phyloP scores from a whole-genome alignment of 2,329 filamentous ascomycete species.

The Aspergillus novoparasiticus region DNA sequence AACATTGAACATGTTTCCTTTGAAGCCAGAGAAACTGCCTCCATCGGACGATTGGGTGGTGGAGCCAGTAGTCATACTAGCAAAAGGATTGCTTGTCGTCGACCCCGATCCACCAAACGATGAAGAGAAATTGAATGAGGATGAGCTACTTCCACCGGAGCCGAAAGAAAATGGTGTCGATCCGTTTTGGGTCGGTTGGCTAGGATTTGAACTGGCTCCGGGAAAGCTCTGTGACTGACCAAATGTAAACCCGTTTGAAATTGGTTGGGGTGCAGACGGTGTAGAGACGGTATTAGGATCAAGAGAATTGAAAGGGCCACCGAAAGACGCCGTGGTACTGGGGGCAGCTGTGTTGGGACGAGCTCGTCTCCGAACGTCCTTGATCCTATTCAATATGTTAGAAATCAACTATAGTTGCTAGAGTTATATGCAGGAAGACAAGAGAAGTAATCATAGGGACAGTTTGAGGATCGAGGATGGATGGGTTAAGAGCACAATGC shows the following conservation, averaged over 20 bases:
- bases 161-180: conserved; percentile 35
- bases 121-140: conserved; percentile 37
- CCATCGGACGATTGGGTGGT: conserved; percentile 23
- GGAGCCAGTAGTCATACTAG: conserved; percentile 27
- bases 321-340: conserved; percentile 22
- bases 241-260: conserved; percentile 37
- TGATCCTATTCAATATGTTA: conserved; percentile 23
- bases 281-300: conserved; percentile 32
- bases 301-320: conserved; percentile 32
- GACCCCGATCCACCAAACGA: conserved; percentile 24
- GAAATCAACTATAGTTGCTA: not conserved
- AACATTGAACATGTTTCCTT: conserved; percentile 36
- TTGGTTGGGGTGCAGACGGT: conserved; percentile 19
- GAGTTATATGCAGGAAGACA: not conserved
- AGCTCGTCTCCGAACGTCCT: conserved; percentile 28
- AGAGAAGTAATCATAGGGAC: not conserved
- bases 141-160: conserved; percentile 26
- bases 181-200: conserved; percentile 27
- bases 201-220: conserved; percentile 26
- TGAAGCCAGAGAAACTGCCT: conserved; percentile 31
- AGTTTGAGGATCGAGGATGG: not conserved
- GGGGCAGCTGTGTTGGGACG: conserved; percentile 26
- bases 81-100: conserved; percentile 39
- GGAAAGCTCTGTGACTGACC: conserved; percentile 42
- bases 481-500: not conserved